A percentile compares a stretch with the other conserved stretches of the same genome.
phyloP scores from a whole-genome alignment of 345 rosid species.

The Bruguiera parviflora region DNA sequence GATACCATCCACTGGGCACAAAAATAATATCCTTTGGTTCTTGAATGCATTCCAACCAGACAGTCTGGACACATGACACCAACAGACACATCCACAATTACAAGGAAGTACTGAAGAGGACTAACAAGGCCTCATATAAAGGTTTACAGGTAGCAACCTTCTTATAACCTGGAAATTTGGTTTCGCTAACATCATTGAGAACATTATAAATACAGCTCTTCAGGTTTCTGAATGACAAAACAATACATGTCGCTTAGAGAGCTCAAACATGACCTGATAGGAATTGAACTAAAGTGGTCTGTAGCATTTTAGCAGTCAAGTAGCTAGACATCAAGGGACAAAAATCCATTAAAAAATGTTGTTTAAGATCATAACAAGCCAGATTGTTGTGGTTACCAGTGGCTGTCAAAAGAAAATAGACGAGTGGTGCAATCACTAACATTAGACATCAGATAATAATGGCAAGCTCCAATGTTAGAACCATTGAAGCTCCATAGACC shows the following conservation, averaged over 20 bases:
- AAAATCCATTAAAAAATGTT: not conserved
- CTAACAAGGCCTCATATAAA: constrained; percentile 8
- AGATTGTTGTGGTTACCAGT: not conserved
- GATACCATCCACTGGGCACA: constrained; percentile 98
- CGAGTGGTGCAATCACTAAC: not conserved
- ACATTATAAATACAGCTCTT: constrained; percentile 60
- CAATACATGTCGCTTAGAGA: not conserved
- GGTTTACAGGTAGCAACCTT: constrained; percentile 41
- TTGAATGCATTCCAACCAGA: constrained; percentile 84
- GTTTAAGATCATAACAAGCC: not conserved
- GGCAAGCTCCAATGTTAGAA: not conserved
- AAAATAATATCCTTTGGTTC: constrained; percentile 65
- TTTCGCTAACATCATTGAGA: constrained; percentile 56
- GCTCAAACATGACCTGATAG: not conserved
- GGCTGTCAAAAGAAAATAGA: not conserved
- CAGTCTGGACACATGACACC: constrained; percentile 44
- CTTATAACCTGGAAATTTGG: constrained; percentile 68
- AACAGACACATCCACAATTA: constrained; percentile 13
- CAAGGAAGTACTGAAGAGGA: constrained; percentile 1
- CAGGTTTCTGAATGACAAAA: constrained; percentile 52
- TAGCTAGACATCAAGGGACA: not conserved
- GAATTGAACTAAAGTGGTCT: not conserved
- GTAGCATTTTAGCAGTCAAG: no score
- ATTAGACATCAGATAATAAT: not conserved
- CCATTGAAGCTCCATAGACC: not conserved